Conservation (phyloP, 2,329 filamentous ascomycete species). For the Xylaria sp. region DNA sequence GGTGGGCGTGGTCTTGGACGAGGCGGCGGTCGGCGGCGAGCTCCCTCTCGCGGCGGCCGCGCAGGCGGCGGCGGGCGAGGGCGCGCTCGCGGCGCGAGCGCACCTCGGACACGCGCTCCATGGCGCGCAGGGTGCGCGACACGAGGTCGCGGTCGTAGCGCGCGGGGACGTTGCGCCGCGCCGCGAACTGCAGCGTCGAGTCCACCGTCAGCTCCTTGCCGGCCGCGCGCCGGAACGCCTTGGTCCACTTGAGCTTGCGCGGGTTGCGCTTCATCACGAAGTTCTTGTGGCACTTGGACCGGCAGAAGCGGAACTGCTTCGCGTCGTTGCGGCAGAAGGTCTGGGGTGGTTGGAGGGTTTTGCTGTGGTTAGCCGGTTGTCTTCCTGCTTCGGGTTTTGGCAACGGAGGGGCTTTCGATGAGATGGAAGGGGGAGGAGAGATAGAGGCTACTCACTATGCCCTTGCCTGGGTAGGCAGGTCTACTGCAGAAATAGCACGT, state of each 20-base stretch:
- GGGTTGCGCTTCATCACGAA: constrained; percentile 96
- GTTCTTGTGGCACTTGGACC: constrained; percentile 44
- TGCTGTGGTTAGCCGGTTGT: background rate
- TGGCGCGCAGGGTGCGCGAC: constrained; percentile 84
- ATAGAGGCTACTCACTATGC: constrained; percentile 58
- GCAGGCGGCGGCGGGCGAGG: constrained; percentile 94
- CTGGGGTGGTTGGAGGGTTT: background rate
- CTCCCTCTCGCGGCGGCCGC: constrained; percentile 83
- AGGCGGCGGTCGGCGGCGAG: constrained; percentile 81
- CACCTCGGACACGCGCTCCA: constrained; percentile 89
- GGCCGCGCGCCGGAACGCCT: constrained; percentile 82
- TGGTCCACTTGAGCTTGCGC: constrained; percentile 96
- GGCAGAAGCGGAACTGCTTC: constrained; percentile 58
- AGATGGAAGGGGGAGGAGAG: background rate
- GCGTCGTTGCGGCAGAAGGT: constrained; percentile 33
- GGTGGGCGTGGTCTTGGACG: constrained; percentile 88
- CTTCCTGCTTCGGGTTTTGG: background rate
- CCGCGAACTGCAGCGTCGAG: constrained; percentile 87
- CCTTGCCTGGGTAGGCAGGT: constrained; percentile 65
- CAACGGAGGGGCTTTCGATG: background rate
- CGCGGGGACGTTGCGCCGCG: constrained; percentile 89
- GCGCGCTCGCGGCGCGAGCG: constrained; percentile 79
- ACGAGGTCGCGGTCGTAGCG: constrained; percentile 95
- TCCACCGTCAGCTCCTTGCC: constrained; percentile 85
- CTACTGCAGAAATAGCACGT: constrained; percentile 73